Base-by-base conservation (phyloP, 805 yeast genomes). In the Komagataella ulmi region DNA sequence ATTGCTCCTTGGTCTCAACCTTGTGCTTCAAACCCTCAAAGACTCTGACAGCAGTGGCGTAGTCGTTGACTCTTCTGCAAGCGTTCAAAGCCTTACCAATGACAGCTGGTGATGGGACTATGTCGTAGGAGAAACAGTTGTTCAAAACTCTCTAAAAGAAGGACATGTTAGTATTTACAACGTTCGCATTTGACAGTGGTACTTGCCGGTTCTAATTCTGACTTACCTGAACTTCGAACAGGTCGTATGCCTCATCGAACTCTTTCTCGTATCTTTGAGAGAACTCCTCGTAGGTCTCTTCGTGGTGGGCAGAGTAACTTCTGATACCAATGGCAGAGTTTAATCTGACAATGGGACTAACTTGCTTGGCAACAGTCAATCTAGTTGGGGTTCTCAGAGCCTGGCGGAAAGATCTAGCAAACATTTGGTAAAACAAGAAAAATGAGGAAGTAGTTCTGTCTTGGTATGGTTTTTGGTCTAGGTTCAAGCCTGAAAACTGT, bases 21-120 rank as follows among this genome's bases (percentile, higher is more conserved):
- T 93, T 93, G 81, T 82, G 88, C 71, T 86, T 88, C 68, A 93
- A 80, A 59, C 95, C 98, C 77, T 91, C 99, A 64, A 93, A 93
- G 53, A 95, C 96, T 75, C 99, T 87, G 60, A 89, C 93, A 52
- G 99, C 99, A 54, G 98, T 90, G 55, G 99, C 97, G 74, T 88
- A 88, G 75, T 93, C 99, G 73, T 93, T 88, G 60, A 93, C 98
- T 75, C 98, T 88, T 83, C 99, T 90, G 62, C 97, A 90, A 49
- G 99, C 99, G 74, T 87, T 83, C 67, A 93, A 78, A 49, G 99
- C 99, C 73, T 85, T 87, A 73, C 88, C 96, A 65, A 93, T 79
- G 56, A 93, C 98, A 56, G 85, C 80, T 59, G 99, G 99, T 30
- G 99, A 91, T 59, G 99, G 99, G 53, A 93, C 99, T 71, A 93